Base-by-base conservation (phyloP, 345 rosid species). In the Diplotaxis tenuifolia region DNA sequence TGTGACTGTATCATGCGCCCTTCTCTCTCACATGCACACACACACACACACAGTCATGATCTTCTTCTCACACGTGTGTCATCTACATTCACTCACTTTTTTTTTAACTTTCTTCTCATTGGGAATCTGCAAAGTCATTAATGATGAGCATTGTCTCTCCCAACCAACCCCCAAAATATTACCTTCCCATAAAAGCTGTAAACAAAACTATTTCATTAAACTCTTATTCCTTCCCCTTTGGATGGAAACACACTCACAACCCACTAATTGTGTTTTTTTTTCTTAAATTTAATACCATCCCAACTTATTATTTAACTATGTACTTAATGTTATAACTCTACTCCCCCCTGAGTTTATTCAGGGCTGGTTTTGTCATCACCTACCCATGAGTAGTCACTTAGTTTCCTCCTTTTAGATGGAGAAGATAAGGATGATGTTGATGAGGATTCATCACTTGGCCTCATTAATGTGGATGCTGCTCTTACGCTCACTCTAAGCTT, bases 71-170 rank as follows among this genome's bases (percentile, higher is more conserved):
- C 70, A 45, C 58, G 78, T 75, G 78, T 70, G 34, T 14, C 12
- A 12, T 18, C 55, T 42, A 64, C 61, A 49, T 55, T 28, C 63
- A 67, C 72, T 31, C 31, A 53, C 61, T 16, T 28, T 15, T 31
- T 16, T 55, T 68, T 32, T 22, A 14, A 57, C 28, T n/a, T 12
- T 59, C 15, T 45, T 47, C 72, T 86, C 94, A 84, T 89, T 85
- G 98, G 98, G 96, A 91, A 94, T 88, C 96, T 75, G 98, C 97
- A 81, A 80, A 79, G 73, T 80, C 86, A 72, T 78, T 73, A 62
- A 74, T 63, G 40, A 67, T 82, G 83, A 86, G 83, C 84, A 83
- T 70, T 62, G 81, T 81, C 88, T 70, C 75, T 64, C 88, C 83
- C 82, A 61, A 58, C 72, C 4, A 73, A 72, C 83, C 83, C 83